These are phyloP conservation scores for Pholiota molesta DNA, from an alignment of 768 basidiomycete species.

Conservation along the genomic window DNA sequence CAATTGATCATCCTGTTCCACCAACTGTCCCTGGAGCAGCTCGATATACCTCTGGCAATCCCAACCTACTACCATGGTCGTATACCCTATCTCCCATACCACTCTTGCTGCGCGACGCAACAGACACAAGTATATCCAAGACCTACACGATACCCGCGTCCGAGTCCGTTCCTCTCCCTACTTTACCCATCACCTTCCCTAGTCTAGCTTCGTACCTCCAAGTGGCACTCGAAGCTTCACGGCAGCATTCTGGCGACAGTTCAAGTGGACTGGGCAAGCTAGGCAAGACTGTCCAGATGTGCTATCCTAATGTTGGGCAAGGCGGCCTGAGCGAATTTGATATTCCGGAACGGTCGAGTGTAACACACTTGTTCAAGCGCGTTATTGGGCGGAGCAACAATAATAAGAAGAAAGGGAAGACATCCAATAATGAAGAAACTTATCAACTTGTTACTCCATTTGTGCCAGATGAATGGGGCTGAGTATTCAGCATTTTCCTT, in stretches of 20 bases:
- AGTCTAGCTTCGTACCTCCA: conserved; percentile 77
- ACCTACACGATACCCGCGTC: conserved; percentile 73
- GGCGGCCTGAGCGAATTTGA: conserved; percentile 31
- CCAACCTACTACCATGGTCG: conserved; percentile 71
- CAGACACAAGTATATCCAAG: conserved; percentile 66
- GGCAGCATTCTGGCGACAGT: conserved; percentile 58
- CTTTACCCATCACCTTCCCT: conserved; percentile 75
- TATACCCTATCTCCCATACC: conserved; percentile 65
- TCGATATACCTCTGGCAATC: conserved; percentile 60
- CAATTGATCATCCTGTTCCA: conserved; percentile 70
- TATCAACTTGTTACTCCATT: conserved; percentile 86
- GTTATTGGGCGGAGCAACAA: conserved; percentile 57
- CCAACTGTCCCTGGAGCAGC: conserved; percentile 41
- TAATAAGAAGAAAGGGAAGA: conserved; percentile 43
- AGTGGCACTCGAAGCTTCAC: conserved; percentile 68
- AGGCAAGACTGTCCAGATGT: conserved; percentile 68
- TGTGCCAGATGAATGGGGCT: conserved; percentile 76
- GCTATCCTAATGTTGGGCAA: conserved; percentile 54
- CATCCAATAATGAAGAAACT: conserved; percentile 78
- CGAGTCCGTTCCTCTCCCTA: conserved; percentile 61
- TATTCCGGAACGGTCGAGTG: conserved; percentile 39
- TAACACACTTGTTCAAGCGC: conserved; percentile 60
- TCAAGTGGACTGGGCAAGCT: conserved; percentile 66
- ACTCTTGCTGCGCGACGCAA: conserved; percentile 61
- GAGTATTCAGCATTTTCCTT: conserved; percentile 9